Evolutionary conservation across 768 basidiomycete genomes (phyloP).

Genomic region (Amylocystis lapponica): DNA sequence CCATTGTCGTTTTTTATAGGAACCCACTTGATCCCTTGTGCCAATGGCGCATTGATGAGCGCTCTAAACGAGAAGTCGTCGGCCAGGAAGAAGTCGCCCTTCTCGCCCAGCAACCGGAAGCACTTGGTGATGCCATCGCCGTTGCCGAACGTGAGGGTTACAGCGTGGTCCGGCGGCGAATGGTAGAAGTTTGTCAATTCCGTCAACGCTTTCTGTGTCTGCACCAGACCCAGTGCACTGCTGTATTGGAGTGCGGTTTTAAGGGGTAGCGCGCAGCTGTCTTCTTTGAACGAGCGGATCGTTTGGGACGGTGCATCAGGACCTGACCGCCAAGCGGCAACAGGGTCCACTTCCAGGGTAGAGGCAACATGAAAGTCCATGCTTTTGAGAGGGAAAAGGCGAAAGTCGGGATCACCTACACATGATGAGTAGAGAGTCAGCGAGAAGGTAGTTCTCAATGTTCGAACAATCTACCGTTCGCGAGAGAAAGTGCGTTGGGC

Average conservation of each 20-base stretch:
- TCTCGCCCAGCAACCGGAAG: slow-evolving; percentile 33
- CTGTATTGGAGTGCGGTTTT: slow-evolving; percentile 29
- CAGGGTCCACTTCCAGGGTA: slow-evolving; percentile 21
- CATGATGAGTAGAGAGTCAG: neutral
- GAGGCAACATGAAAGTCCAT: slow-evolving; percentile 29
- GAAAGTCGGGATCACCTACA: slow-evolving; percentile 30
- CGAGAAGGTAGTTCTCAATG: neutral
- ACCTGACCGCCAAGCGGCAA: slow-evolving; percentile 20
- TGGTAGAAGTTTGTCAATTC: slow-evolving; percentile 30
- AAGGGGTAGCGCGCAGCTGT: slow-evolving; percentile 17
- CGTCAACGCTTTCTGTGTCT: slow-evolving; percentile 24
- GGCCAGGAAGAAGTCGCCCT: slow-evolving; percentile 36
- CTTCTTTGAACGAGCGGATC: slow-evolving; percentile 18
- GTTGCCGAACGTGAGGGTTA: slow-evolving; percentile 34
- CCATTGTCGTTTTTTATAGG: slow-evolving; percentile 42
- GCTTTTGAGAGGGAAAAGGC: slow-evolving; percentile 27
- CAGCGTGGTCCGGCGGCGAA: slow-evolving; percentile 25
- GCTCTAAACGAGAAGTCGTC: slow-evolving; percentile 39
- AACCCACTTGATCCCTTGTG: slow-evolving; percentile 36
- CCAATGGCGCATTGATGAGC: slow-evolving; percentile 31
- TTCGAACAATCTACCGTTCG: slow-evolving; percentile 21
- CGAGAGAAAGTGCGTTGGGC: slow-evolving; percentile 26
- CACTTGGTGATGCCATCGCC: slow-evolving; percentile 36
- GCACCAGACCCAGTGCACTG: slow-evolving; percentile 27
- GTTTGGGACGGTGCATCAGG: slow-evolving; percentile 16